Evolutionary conservation across 2,329 filamentous ascomycete genomes (phyloP), one percentile per base, ranked within the genome.

Genomic region (Pseudomassariella vexata): DNA sequence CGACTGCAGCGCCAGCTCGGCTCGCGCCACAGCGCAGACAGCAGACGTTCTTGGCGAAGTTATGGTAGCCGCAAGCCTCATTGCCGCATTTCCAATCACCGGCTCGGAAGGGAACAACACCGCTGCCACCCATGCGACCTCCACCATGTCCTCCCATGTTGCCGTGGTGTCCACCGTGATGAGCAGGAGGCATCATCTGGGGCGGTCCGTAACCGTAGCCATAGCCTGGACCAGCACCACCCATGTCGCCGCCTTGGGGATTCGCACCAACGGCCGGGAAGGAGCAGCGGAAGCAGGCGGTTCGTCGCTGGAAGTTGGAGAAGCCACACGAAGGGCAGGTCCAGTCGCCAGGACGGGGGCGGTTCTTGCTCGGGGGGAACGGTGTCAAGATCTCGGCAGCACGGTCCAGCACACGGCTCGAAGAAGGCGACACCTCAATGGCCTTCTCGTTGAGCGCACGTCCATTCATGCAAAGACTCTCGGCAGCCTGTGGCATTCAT

Each of bases 81-180:
- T 92, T 92, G 35, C 92, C 92, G 55, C 92, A 98, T 63, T 95
- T 95, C 92, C 92, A 98, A 56, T 98, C 92, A 53, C 92, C 92
- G 34, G 92, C 92, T 53, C 92, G 85, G 82, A 98, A 98, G 11
- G 92, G 92, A 25, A 98, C 92, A 28, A 88, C 83, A 34, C 85
- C 84, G 46, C 85, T 83, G 41, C 85, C 84, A 42, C 84, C 82
- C 70, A 87, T 85, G 46, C 85, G 81, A 39, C 83, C 74, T 38
- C 71, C 70, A 32, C 73, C 70, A 42, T 75, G 70, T 16, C 72
- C 66, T 60, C 69, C 68, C 31, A 49, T 53, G 19, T 56, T 60
- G 37, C 63, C 57, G 29, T 72, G 66, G 45, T 79, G 72, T 27
- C 76, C 75, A 62, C 85, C 83, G 58, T 88, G 85, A 50, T 84